Evolutionary conservation across 495 filamentous ascomycete genomes (phyloP).

Genomic region (Sporormia fimetaria): DNA sequence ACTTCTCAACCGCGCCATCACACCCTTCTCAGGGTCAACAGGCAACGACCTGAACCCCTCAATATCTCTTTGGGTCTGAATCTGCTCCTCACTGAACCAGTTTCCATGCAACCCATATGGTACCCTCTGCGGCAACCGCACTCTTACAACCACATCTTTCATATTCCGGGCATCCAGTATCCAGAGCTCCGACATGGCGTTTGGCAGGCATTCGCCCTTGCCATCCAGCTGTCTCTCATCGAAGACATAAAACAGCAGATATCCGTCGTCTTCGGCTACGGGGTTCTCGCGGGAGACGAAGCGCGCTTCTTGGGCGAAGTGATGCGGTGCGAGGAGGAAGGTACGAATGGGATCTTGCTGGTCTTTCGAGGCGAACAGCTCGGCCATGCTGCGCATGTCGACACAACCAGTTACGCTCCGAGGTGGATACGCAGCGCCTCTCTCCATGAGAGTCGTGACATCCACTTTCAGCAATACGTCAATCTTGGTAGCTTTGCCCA

Average conservation of each 20-base stretch:
- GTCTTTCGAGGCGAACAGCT: slow-evolving; percentile 36
- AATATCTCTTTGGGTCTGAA: slow-evolving; percentile 30
- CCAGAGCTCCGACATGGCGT: slow-evolving; percentile 50
- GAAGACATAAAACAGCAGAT: slow-evolving; percentile 50
- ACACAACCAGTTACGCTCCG: slow-evolving; percentile 42
- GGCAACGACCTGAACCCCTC: slow-evolving; percentile 19
- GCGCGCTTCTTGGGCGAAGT: slow-evolving; percentile 52
- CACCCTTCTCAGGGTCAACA: too few species aligned
- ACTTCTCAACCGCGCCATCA: too few species aligned
- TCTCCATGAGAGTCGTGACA: slow-evolving; percentile 37
- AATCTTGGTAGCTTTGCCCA: slow-evolving; percentile 49
- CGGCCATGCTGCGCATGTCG: slow-evolving; percentile 39
- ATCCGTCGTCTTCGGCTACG: slow-evolving; percentile 45
- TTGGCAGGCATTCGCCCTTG: slow-evolving; percentile 32
- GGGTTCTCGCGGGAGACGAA: slow-evolving; percentile 40
- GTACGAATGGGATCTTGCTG: slow-evolving; percentile 44
- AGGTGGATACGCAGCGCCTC: slow-evolving; percentile 35
- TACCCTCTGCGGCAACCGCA: slow-evolving; percentile 50
- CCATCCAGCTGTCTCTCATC: slow-evolving; percentile 44
- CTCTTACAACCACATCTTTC: slow-evolving; percentile 42
- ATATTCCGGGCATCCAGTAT: slow-evolving; percentile 50
- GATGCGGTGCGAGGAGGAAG: slow-evolving; percentile 45
- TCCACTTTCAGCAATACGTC: slow-evolving; percentile 51
- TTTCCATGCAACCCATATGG: slow-evolving; percentile 56
- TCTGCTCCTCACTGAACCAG: slow-evolving; percentile 51